A percentile compares a stretch with the other conserved stretches of the same genome.
These are phyloP conservation scores for Globisporangium carolinianum DNA, from an alignment of 352 stramenopile genomes.

Conservation along the genomic window DNA sequence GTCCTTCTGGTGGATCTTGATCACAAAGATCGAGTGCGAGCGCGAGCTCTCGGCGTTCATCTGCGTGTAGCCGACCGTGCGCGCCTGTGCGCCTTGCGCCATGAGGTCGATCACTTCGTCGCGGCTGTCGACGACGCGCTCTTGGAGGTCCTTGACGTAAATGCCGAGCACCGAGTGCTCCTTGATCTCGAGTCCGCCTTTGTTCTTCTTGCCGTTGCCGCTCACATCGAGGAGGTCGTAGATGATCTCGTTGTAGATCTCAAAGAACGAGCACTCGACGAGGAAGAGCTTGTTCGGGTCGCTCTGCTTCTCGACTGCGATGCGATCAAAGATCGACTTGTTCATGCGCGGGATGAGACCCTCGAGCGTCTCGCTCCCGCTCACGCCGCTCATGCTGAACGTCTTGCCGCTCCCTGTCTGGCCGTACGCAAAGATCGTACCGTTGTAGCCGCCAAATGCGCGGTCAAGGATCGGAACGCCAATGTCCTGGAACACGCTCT, in stretches of 20 bases:
- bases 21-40: slow-evolving; percentile 95
- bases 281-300: slow-evolving; percentile 81
- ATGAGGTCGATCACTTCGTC: slow-evolving; percentile 85
- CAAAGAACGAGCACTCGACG: slow-evolving; percentile 91
- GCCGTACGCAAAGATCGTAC: slow-evolving; percentile 88
- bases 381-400: slow-evolving; percentile 84
- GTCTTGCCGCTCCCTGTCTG: slow-evolving; percentile 86
- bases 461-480: slow-evolving; percentile 70
- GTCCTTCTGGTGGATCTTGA: slow-evolving; percentile 93
- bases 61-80: slow-evolving; percentile 82
- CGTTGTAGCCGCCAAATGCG: slow-evolving; percentile 84
- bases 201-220: slow-evolving; percentile 82
- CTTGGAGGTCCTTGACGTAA: slow-evolving; percentile 90
- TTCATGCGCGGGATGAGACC: slow-evolving; percentile 92
- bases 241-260: slow-evolving; percentile 97
- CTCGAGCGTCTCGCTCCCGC: slow-evolving; percentile 47
- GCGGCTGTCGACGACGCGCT: slow-evolving; percentile 81
- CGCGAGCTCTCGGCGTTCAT: slow-evolving; percentile 93
- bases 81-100: slow-evolving; percentile 48
- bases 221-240: slow-evolving; percentile 91
- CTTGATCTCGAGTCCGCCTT: slow-evolving; percentile 89
- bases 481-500: slow-evolving; percentile 74
- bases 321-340: slow-evolving; percentile 83
- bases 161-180: slow-evolving; percentile 93
- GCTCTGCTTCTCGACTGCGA: slow-evolving; percentile 53